Evolutionary conservation across 169 alveolate genomes (phyloP), one percentile per base, ranked within the genome.

Genomic region (Toxoplasma gondii): DNA sequence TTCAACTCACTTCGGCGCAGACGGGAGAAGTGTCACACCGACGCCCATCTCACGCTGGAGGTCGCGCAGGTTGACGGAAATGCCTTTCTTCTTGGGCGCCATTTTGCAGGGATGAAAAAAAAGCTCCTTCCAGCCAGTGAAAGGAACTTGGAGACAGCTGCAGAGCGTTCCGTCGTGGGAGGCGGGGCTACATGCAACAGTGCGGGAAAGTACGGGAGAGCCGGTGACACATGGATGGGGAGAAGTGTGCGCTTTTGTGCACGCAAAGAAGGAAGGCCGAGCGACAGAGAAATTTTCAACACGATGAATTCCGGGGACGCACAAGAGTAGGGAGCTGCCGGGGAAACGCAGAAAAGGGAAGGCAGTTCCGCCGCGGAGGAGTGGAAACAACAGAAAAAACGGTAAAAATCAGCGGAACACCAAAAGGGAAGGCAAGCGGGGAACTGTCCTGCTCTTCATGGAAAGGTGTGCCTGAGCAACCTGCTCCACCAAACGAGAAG

Each of bases 1-100:
- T 12, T 49, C 38, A 22, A 82, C 90, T 43, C 90, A 82, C 90
- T 82, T 82, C 41, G 90, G 90, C 4, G 90, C 90, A 17, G 90
- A 43, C 27, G 90, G 90, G 64, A 82, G 90, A 31, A 82, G 90
- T n/a, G 67, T 44, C n/a, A 36, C 67, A 12, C 84, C 93, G 36
- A 88, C 93, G 49, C 93, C 93, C 87, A 69, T 69, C 58, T 88
- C 93, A 36, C 93, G 81, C 93, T 88, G 93, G 34, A 88, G 84
- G 58, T 88, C 93, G 36, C 45, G 93, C 54, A 88, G 93, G 27
- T 69, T 58, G 84, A 88, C 93, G 43, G 93, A 49, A 29, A 54
- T 43, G 53, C 93, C 93, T 45, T 88, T 88, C 58, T 49, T 43
- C 41, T 88, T 88, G 44, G 93, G 93, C 81, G 93, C 93, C 93